Base-by-base conservation (phyloP, 78 protist species). In the Goniomonas avonlea region DNA sequence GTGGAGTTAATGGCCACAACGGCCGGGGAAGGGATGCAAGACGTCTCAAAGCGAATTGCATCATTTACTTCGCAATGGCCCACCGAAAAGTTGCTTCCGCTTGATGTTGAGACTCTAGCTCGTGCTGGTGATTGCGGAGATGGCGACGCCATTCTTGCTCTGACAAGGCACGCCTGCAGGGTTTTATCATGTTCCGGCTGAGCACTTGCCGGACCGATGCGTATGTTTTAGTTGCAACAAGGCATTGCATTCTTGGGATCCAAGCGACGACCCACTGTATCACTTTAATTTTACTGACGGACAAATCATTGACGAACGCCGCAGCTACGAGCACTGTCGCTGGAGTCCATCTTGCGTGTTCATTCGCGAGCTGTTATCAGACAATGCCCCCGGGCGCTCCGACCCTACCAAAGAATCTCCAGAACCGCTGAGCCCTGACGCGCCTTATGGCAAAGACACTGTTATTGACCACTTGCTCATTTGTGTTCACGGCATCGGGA, bases 241-340 rank as follows among this genome's bases (percentile, higher is more conserved):
- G 7, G 75, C 75, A 17, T 35, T 68, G 58, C 56, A 68, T 35
- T 27, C 59, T 1, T 68, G 75, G 75, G 56, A 41, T 27, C 7
- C 48, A 3, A 15, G 11, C 1, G 75, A 68, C 56, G 27, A 39
- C 32, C 58, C 56, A 17, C 1, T 68, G 58, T 68, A 68, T 41
- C n/a, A n/a, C n/a, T n/a, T n/a, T n/a, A n/a, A n/a, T n/a, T n/a
- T n/a, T n/a, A n/a, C n/a, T n/a, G n/a, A n/a, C n/a, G n/a, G n/a
- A n/a, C n/a, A n/a, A n/a, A n/a, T n/a, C n/a, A n/a, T n/a, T n/a
- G n/a, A n/a, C n/a, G n/a, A n/a, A n/a, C n/a, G n/a, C n/a, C n/a
- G n/a, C n/a, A n/a, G n/a, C n/a, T n/a, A n/a, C n/a, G 75, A 68
- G 56, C 75, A 68, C 34, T 41, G 75, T 35, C 75, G 75, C 0